A percentile compares a stretch with the other conserved stretches of the same genome.
Evolutionary conservation across 768 basidiomycete genomes (phyloP).

Genomic region (Austroboletus festivus): DNA sequence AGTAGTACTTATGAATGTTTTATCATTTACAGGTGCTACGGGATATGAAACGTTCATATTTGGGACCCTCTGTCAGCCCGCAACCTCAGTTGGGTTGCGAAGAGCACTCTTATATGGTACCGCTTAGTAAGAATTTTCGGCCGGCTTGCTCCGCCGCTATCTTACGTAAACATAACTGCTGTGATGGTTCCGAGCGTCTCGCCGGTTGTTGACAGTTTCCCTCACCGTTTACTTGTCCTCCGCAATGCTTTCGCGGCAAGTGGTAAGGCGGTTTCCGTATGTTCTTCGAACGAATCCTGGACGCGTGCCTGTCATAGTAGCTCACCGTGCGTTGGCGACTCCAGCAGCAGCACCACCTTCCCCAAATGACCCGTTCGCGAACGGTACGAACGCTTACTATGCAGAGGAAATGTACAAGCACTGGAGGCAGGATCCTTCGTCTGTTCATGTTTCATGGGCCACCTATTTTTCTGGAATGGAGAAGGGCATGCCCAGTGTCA

Average conservation of each 20-base stretch:
- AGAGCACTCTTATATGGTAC: too few relatives aligned
- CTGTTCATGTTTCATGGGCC: conserved; percentile 93
- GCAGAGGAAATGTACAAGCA: conserved; percentile 95
- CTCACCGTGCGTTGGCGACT: conserved; percentile 43
- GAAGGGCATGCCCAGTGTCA: conserved; percentile 70
- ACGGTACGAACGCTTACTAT: conserved; percentile 93
- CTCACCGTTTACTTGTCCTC: not conserved
- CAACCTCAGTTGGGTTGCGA: too few relatives aligned
- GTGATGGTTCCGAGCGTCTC: not conserved
- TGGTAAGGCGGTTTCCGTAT: conserved; percentile 34
- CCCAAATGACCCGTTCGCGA: conserved; percentile 84
- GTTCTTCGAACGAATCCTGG: conserved; percentile 22
- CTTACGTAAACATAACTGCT: too few relatives aligned
- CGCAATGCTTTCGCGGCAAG: conserved; percentile 38
- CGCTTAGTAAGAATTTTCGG: too few relatives aligned
- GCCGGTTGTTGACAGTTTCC: not conserved
- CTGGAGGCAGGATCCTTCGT: conserved; percentile 85
- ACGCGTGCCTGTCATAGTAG: conserved; percentile 15
- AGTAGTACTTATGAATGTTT: too few relatives aligned
- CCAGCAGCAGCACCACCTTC: conserved; percentile 55
- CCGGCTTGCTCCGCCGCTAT: conserved; percentile 23
- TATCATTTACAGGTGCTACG: too few relatives aligned
- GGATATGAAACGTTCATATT: not conserved
- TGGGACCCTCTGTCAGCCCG: not conserved
- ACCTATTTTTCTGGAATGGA: conserved; percentile 93